A percentile compares a stretch with the other conserved stretches of the same genome.
phyloP scores from a whole-genome alignment of 1,284 basidiomycete species.

The Taiwanofungus camphoratus region DNA sequence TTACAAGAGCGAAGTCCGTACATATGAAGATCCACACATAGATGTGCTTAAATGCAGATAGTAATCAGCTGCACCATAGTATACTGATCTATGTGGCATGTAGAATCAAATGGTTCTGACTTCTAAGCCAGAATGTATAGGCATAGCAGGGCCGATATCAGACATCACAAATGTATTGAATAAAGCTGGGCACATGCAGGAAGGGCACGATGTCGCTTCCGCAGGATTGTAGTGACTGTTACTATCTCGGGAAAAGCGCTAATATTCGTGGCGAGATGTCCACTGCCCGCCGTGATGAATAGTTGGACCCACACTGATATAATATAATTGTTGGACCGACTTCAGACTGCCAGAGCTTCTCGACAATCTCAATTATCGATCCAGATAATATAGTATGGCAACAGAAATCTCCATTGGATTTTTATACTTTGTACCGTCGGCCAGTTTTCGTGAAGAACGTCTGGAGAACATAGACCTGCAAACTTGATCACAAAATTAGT shows the following conservation, averaged over 20 bases:
- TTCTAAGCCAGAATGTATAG: too few relatives aligned
- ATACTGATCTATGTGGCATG: too few relatives aligned
- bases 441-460: constrained; percentile 91
- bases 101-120: too few relatives aligned
- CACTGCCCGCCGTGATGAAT: not conserved
- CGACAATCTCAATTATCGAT: not conserved
- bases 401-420: not conserved
- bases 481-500: constrained; percentile 36
- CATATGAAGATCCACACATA: constrained; percentile 73
- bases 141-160: too few relatives aligned
- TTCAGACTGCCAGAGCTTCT: not conserved
- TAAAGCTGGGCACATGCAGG: too few relatives aligned
- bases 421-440: constrained; percentile 76
- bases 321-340: not conserved
- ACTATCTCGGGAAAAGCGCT: too few relatives aligned
- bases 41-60: too few relatives aligned
- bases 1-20: constrained; percentile 72
- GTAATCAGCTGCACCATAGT: too few relatives aligned
- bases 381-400: not conserved
- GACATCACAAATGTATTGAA: too few relatives aligned
- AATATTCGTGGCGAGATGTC: not conserved
- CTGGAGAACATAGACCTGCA: constrained; percentile 87
- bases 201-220: too few relatives aligned
- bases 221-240: too few relatives aligned
- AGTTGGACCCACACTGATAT: not conserved